phyloP scores from a whole-genome alignment of 192 early-diverging fungal species.

The Paraglomus occultum region DNA sequence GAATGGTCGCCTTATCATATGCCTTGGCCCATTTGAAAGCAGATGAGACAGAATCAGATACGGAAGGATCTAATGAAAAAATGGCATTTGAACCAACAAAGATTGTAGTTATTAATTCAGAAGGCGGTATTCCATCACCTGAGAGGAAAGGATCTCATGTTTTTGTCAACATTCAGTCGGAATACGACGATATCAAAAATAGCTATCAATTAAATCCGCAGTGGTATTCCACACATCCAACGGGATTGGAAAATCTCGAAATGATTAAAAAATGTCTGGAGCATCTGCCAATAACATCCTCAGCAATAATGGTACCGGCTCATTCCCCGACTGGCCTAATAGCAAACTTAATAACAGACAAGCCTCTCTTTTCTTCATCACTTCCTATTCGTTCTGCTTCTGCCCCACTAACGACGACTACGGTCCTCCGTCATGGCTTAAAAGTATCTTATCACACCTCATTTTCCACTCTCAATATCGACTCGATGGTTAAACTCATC shows the following conservation, averaged over 20 bases:
- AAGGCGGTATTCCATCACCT: constrained; percentile 63
- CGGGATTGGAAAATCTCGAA: constrained; percentile 48
- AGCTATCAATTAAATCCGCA: constrained; percentile 34
- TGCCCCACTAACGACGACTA: constrained; percentile 47
- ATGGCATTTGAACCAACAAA: constrained; percentile 49
- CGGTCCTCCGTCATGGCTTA: constrained; percentile 78
- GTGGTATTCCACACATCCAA: constrained; percentile 37
- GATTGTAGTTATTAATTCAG: constrained; percentile 66
- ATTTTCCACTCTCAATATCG: constrained; percentile 53
- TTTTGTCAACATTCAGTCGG: constrained; percentile 81
- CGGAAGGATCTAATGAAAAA: constrained; percentile 1
- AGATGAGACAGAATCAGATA: background rate
- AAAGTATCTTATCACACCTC: constrained; percentile 56
- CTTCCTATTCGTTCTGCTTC: constrained; percentile 32
- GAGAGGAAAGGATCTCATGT: constrained; percentile 54
- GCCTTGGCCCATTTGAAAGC: constrained; percentile 24
- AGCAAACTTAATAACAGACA: constrained; percentile 76
- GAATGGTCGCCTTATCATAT: constrained; percentile 51
- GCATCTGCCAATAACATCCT: constrained; percentile 70
- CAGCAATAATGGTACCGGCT: constrained; percentile 68
- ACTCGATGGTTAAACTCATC: constrained; percentile 55
- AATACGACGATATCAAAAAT: constrained; percentile 55
- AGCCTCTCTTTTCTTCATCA: constrained; percentile 65
- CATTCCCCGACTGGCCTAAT: constrained; percentile 54
- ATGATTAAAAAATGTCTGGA: constrained; percentile 67